Percentiles rank a stretch among this genome's conserved stretches.
These are phyloP conservation scores for Hortaea sp. DNA, from an alignment of 2,329 filamentous ascomycete species.

Conservation along the genomic window DNA sequence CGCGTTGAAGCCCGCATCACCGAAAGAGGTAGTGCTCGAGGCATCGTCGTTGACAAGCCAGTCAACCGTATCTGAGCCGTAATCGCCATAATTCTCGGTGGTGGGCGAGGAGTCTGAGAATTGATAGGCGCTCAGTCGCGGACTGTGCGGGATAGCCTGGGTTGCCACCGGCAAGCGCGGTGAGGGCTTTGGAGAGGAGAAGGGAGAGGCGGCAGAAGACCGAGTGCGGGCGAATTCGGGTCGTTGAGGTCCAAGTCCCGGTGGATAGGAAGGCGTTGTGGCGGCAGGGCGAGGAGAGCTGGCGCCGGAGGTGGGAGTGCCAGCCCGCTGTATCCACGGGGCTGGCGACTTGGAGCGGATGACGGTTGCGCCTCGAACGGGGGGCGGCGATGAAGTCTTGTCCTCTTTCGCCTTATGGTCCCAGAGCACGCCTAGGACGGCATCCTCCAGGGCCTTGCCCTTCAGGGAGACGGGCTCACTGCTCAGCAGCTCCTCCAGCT, in stretches of 20 bases:
- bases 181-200: slow-evolving; percentile 86
- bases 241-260: slow-evolving; percentile 63
- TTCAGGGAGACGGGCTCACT: slow-evolving; percentile 61
- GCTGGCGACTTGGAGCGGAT: slow-evolving; percentile 86
- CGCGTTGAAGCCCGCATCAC: slow-evolving; percentile 62
- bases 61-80: slow-evolving; percentile 88
- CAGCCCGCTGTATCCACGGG: slow-evolving; percentile 67
- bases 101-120: slow-evolving; percentile 77
- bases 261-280: slow-evolving; percentile 73
- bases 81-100: slow-evolving; percentile 80
- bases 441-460: slow-evolving; percentile 75
- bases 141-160: slow-evolving; percentile 85
- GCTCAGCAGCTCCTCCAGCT: slow-evolving; percentile 74
- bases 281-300: slow-evolving; percentile 69
- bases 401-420: slow-evolving; percentile 56
- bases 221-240: slow-evolving; percentile 67
- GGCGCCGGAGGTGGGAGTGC: slow-evolving; percentile 68
- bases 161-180: slow-evolving; percentile 83
- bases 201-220: slow-evolving; percentile 73
- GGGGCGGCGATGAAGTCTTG: slow-evolving; percentile 64
- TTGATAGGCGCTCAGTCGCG: slow-evolving; percentile 88
- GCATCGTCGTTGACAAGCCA: slow-evolving; percentile 84
- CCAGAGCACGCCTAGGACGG: slow-evolving; percentile 84
- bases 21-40: slow-evolving; percentile 69
- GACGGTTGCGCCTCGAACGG: slow-evolving; percentile 66